phyloP scores from a whole-genome alignment of 805 yeast genomes.

The Yamadazyma tumulicola region DNA sequence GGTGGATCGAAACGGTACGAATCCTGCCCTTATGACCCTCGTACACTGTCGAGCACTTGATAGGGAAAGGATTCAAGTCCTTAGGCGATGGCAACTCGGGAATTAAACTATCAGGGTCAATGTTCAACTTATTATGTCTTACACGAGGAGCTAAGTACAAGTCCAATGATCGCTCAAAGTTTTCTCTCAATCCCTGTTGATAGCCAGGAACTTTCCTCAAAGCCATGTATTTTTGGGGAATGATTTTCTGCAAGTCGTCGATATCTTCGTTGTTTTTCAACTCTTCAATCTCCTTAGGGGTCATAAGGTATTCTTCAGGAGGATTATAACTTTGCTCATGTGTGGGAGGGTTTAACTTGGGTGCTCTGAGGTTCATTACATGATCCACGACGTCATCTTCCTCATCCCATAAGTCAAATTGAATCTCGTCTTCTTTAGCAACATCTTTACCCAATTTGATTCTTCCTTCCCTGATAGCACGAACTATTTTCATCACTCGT shows the following conservation, averaged over 20 bases:
- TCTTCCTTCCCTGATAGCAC: slow-evolving; percentile 94
- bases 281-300: slow-evolving; percentile 82
- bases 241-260: slow-evolving; percentile 72
- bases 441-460: slow-evolving; percentile 56
- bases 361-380: slow-evolving; percentile 90
- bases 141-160: slow-evolving; percentile 94
- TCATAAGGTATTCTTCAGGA: slow-evolving; percentile 87
- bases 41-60: slow-evolving; percentile 77
- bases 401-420: slow-evolving; percentile 83
- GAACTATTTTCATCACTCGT: slow-evolving; percentile 92
- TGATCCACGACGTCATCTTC: slow-evolving; percentile 58
- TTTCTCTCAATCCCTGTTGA: slow-evolving; percentile 77
- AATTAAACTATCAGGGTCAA: slow-evolving; percentile 92
- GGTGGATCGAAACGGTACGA: slow-evolving; percentile 80
- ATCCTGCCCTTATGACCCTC: slow-evolving; percentile 82
- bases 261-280: slow-evolving; percentile 67
- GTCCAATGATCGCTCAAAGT: slow-evolving; percentile 92
- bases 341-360: slow-evolving; percentile 93
- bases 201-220: slow-evolving; percentile 94
- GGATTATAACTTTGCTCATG: slow-evolving; percentile 97
- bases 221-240: slow-evolving; percentile 79
- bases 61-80: slow-evolving; percentile 96
- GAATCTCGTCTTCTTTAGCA: slow-evolving; percentile 34
- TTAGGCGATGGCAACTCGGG: slow-evolving; percentile 97
- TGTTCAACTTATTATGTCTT: slow-evolving; percentile 82